phyloP scores from a whole-genome alignment of 2,329 filamentous ascomycete genomes.

The Aspergillus spinulosporus region DNA sequence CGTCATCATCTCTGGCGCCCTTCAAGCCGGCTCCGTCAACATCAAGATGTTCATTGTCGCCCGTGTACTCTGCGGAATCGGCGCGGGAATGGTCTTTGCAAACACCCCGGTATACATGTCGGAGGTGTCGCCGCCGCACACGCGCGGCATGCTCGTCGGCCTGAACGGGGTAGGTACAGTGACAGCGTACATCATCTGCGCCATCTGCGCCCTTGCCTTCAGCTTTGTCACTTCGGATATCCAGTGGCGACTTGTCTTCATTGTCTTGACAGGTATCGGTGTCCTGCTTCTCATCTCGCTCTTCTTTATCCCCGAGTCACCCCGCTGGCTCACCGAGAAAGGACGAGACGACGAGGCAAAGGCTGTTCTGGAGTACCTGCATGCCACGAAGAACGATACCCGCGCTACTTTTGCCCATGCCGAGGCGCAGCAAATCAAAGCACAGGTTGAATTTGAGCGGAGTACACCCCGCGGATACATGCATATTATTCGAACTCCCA shows the following conservation, averaged over 20 bases:
- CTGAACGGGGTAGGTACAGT: not conserved
- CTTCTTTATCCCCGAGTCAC: conserved; percentile 7
- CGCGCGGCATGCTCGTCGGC: not conserved
- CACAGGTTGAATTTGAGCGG: not conserved
- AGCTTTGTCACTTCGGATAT: not conserved
- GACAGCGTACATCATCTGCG: not conserved
- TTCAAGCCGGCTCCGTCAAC: conserved; percentile 1
- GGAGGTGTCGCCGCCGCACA: not conserved
- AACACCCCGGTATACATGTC: not conserved
- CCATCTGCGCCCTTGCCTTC: not conserved
- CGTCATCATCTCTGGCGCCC: not conserved
- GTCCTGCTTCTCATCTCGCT: not conserved
- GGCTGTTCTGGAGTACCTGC: not conserved
- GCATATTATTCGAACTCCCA: not conserved
- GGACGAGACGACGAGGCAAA: not conserved
- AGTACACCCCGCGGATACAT: not conserved
- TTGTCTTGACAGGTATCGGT: not conserved
- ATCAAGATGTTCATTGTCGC: conserved; percentile 2
- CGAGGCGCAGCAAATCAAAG: not conserved
- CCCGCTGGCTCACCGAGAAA: not conserved
- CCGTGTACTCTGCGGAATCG: not conserved
- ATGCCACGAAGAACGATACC: not conserved
- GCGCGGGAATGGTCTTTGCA: not conserved
- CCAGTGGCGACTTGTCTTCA: not conserved
- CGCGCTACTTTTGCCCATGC: not conserved